phyloP scores from a whole-genome alignment of 306 rosid genomes.

The Vigna radiata region DNA sequence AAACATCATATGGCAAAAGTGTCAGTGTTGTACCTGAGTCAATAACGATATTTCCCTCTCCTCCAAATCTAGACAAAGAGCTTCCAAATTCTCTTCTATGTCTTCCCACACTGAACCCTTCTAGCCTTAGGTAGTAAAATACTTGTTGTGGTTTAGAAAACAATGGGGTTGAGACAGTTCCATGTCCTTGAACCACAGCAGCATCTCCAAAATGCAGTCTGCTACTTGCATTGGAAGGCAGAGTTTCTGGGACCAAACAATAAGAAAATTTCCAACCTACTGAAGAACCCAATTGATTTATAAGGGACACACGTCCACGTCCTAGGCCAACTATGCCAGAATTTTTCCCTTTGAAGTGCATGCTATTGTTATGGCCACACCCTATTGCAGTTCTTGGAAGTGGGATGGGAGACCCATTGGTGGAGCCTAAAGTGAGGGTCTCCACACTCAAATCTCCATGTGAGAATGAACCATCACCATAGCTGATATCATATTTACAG shows the following conservation, averaged over 20 bases:
- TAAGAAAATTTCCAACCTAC: conserved; percentile 52
- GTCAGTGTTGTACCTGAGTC: conserved; percentile 49
- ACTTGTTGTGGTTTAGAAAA: not conserved
- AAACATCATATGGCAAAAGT: conserved; percentile 24
- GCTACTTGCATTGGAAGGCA: not conserved
- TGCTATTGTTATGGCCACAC: not conserved
- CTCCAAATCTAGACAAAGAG: not conserved
- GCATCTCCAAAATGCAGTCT: conserved; percentile 38
- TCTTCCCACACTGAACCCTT: conserved; percentile 30
- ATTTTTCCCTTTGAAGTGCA: conserved; percentile 38
- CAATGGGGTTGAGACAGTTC: conserved; percentile 33
- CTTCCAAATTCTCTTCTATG: not conserved
- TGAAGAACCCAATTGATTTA: not conserved
- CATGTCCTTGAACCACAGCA: conserved; percentile 25
- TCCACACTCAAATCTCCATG: conserved; percentile 45
- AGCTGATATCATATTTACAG: not conserved
- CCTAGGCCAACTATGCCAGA: not conserved
- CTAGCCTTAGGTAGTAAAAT: conserved; percentile 18
- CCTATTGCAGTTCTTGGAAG: not conserved
- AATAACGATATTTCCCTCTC: conserved; percentile 37
- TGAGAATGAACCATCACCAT: not conserved
- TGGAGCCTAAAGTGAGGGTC: not conserved
- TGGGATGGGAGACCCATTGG: not conserved
- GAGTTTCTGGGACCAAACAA: conserved; percentile 45
- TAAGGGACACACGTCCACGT: not conserved